Conservation (phyloP, 139 green algal species). For the Chlorella sp. region DNA sequence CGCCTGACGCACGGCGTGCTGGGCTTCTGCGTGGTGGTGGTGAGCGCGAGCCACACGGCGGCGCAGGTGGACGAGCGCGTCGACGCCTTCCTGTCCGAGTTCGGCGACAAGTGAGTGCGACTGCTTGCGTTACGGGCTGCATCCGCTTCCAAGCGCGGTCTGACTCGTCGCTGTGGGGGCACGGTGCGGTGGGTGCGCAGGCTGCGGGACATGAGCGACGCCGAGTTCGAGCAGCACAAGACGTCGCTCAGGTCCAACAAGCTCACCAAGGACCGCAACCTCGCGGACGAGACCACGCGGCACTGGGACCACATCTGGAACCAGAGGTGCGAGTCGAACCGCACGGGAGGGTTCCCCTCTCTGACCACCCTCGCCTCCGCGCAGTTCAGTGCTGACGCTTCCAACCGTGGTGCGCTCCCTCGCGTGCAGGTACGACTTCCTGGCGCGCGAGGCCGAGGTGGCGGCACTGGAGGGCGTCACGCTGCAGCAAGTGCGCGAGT, state of each 20-base stretch:
- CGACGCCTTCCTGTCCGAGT: slow-evolving; percentile 72
- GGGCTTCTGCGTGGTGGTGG: slow-evolving; percentile 74
- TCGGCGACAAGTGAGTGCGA: slow-evolving; percentile 19
- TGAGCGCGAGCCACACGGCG: slow-evolving; percentile 37
- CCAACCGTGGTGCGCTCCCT: background rate
- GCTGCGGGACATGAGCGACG: slow-evolving; percentile 32
- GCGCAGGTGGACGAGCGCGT: slow-evolving; percentile 56
- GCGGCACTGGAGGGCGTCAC: slow-evolving; percentile 32
- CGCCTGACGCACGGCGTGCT: slow-evolving; percentile 79
- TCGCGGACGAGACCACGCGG: slow-evolving; percentile 72
- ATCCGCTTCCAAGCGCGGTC: background rate
- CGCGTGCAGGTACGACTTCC: slow-evolving; percentile 55
- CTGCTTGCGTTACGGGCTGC: background rate
- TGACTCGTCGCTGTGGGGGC: no score
- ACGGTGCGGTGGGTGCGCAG: background rate
- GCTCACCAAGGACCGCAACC: slow-evolving; percentile 59
- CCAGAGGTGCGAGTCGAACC: slow-evolving; percentile 27
- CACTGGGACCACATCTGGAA: slow-evolving; percentile 75
- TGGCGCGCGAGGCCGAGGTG: slow-evolving; percentile 45
- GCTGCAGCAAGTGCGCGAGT: slow-evolving; percentile 24
- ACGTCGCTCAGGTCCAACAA: slow-evolving; percentile 64
- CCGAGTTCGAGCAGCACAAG: slow-evolving; percentile 74
- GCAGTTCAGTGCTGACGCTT: no score
- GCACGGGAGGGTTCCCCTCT: background rate
- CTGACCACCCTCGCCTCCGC: background rate